Percentiles rank a stretch among this genome's conserved stretches.
Evolutionary conservation across 495 filamentous ascomycete species (phyloP).

Genomic region (Aspergillus conjunctus): DNA sequence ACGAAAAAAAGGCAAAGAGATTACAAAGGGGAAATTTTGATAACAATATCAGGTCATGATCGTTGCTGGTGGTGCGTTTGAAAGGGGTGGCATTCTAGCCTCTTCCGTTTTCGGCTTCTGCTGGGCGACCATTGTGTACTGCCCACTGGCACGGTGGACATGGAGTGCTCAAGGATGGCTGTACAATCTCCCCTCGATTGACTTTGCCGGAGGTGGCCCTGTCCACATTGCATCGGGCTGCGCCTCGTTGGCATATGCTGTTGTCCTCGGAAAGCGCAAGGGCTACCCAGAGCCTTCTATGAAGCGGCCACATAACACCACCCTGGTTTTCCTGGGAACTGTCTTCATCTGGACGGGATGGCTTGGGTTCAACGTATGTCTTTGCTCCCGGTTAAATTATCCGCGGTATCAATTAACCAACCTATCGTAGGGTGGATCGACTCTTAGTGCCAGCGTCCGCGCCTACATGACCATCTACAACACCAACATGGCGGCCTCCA

Average conservation of each 20-base stretch:
- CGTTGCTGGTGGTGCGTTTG: conserved; percentile 56
- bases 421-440: conserved; percentile 51
- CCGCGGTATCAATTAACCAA: conserved; percentile 5
- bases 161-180: conserved; percentile 63
- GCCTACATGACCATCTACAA: conserved; percentile 62
- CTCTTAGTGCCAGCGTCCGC: conserved; percentile 58
- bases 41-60: conserved; percentile 44
- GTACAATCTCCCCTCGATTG: conserved; percentile 55
- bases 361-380: conserved; percentile 59
- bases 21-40: neutral
- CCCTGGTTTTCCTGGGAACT: conserved; percentile 59
- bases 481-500: conserved; percentile 61
- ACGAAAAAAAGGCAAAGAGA: neutral
- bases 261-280: conserved; percentile 57
- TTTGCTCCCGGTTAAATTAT: neutral
- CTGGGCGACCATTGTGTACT: conserved; percentile 64
- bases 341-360: conserved; percentile 62
- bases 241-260: conserved; percentile 56
- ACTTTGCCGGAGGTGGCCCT: conserved; percentile 59
- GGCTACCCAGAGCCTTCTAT: conserved; percentile 44
- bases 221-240: conserved; percentile 60
- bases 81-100: conserved; percentile 57
- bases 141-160: conserved; percentile 61
- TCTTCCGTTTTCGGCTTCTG: conserved; percentile 59
- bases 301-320: conserved; percentile 57